phyloP scores from a whole-genome alignment of 2,329 filamentous ascomycete species.

The Monosporascus sp. region DNA sequence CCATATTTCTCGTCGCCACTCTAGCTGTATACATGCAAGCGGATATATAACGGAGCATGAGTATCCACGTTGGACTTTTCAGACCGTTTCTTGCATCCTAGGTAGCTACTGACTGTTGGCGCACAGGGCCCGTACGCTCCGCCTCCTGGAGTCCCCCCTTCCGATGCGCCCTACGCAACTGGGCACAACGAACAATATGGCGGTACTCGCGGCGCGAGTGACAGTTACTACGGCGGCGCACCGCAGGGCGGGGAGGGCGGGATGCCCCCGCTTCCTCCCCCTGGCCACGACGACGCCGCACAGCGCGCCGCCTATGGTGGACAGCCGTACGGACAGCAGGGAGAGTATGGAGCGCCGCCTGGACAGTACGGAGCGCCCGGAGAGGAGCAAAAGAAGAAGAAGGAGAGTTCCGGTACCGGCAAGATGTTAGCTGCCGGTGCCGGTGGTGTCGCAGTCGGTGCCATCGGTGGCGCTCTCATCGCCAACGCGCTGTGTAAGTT shows the following conservation, averaged over 20 bases:
- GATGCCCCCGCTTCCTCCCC: constrained; percentile 2
- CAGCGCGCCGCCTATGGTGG: constrained; percentile 9
- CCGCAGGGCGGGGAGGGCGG: not conserved
- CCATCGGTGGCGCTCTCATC: constrained; percentile 49
- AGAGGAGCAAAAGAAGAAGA: constrained; percentile 25
- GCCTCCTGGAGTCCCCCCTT: constrained; percentile 5
- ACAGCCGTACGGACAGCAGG: constrained; percentile 5
- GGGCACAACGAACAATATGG: not conserved
- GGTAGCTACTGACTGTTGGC: not conserved
- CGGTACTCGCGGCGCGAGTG: constrained; percentile 2
- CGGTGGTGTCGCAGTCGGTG: constrained; percentile 51
- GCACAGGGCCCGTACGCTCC: constrained; percentile 11
- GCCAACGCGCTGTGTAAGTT: constrained; percentile 50
- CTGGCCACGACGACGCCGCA: constrained; percentile 3
- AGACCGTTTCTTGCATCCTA: no score
- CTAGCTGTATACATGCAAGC: no score
- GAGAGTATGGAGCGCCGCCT: not conserved
- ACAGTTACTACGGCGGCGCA: constrained; percentile 3
- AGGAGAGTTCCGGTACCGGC: constrained; percentile 38
- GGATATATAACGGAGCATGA: no score
- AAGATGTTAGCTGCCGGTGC: constrained; percentile 49
- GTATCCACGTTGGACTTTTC: no score
- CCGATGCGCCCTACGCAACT: constrained; percentile 1
- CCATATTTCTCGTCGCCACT: no score
- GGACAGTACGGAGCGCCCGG: not conserved